These are phyloP conservation scores for Schizochytrium sp. DNA, from an alignment of 108 stramenopile genomes.

Conservation along the genomic window DNA sequence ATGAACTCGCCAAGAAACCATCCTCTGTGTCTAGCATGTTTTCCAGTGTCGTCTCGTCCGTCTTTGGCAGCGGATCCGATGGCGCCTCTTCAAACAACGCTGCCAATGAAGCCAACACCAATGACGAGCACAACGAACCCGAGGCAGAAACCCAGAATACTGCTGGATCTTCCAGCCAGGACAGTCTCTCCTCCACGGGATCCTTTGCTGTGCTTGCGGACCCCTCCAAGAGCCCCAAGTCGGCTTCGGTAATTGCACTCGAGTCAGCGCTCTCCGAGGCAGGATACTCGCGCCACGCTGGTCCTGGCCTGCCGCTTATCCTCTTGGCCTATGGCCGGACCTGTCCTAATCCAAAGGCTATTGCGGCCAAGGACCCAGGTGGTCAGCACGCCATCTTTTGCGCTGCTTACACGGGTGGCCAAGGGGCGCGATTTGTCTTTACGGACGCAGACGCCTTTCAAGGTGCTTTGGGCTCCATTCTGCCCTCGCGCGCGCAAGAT, in stretches of 20 bases:
- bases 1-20: background rate
- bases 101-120: background rate
- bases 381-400: background rate
- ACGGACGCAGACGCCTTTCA: background rate
- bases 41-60: background rate
- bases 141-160: background rate
- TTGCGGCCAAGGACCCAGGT: background rate
- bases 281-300: background rate
- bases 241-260: background rate
- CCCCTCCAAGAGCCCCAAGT: background rate
- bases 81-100: background rate
- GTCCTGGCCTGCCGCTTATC: background rate
- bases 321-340: background rate
- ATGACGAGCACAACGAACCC: background rate
- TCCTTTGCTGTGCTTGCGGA: background rate
- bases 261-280: background rate
- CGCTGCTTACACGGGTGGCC: background rate
- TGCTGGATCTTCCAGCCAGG: background rate
- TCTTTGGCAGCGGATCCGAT: background rate
- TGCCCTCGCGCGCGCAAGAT: background rate
- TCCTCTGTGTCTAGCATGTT: background rate
- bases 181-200: background rate
- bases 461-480: background rate
- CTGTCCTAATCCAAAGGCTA: background rate
- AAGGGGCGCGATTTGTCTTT: background rate